These are phyloP conservation scores for maize (Zea mays) DNA, from an alignment of 176 grass and related monocot species.

Conservation along the genomic window Zm-B73-REFERENCE-NAM-5.0 NC_050096.1:5896001-5896500, in stretches of 20 bases:
- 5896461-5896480: too few species aligned
- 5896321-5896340: too few species aligned
- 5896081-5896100: constrained; percentile 48
- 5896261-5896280: not conserved
- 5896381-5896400: too few species aligned
- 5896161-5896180: constrained; percentile 58
- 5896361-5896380: too few species aligned
- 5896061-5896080: constrained; percentile 69
- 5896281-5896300: constrained; percentile 44
- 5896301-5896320: too few species aligned
- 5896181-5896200: constrained; percentile 65
- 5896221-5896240: constrained; percentile 64
- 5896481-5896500: too few species aligned
- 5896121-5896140: constrained; percentile 42
- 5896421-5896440: too few species aligned
- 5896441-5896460: too few species aligned
- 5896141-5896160: constrained; percentile 43
- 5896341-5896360: too few species aligned
- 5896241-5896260: constrained; percentile 69
- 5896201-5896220: constrained; percentile 53
- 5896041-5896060: constrained; percentile 55
- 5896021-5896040: constrained; percentile 41
- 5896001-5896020: constrained; percentile 60
- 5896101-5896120: constrained; percentile 38
- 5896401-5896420: too few species aligned